These are phyloP conservation scores for Gnetum montanum DNA, from an alignment of 75 land plant species.

Conservation along the genomic window DNA sequence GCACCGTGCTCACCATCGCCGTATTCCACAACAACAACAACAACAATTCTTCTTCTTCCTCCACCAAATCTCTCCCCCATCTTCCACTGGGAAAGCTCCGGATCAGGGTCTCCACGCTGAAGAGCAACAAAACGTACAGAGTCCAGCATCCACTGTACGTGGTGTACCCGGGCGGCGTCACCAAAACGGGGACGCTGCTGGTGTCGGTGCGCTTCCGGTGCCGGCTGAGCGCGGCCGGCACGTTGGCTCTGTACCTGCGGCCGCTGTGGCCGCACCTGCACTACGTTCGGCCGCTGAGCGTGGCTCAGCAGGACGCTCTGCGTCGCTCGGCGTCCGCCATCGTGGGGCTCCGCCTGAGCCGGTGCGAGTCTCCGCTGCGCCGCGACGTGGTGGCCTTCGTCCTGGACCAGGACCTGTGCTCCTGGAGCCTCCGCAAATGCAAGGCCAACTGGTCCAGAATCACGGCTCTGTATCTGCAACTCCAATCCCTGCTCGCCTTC, in stretches of 20 bases:
- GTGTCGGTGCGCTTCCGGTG: conserved; percentile 60
- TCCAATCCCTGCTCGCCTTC: conserved; percentile 62
- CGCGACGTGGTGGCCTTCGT: conserved; percentile 65
- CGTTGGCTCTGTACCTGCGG: conserved; percentile 45
- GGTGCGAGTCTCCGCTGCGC: conserved; percentile 69
- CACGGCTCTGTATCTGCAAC: conserved; percentile 39
- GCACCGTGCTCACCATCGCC: conserved; percentile 70
- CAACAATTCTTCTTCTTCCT: neutral
- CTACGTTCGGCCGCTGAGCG: conserved; percentile 53
- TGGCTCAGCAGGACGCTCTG: conserved; percentile 49
- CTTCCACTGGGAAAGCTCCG: conserved; percentile 69
- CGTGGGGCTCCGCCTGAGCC: conserved; percentile 45
- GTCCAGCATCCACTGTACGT: conserved; percentile 48
- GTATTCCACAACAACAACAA: conserved; percentile 34
- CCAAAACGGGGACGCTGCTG: conserved; percentile 86
- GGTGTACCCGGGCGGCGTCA: conserved; percentile 55
- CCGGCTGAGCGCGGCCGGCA: conserved; percentile 33
- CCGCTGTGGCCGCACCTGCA: conserved; percentile 86
- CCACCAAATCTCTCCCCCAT: conserved; percentile 42
- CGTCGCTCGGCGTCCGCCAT: conserved; percentile 67
- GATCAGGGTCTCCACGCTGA: conserved; percentile 68
- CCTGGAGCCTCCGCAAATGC: conserved; percentile 75
- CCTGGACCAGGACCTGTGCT: conserved; percentile 56
- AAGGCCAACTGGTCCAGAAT: conserved; percentile 71
- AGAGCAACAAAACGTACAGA: conserved; percentile 59